Conservation (phyloP, 371 early-diverging fungal genomes). For the Rhizopus sp. region DNA sequence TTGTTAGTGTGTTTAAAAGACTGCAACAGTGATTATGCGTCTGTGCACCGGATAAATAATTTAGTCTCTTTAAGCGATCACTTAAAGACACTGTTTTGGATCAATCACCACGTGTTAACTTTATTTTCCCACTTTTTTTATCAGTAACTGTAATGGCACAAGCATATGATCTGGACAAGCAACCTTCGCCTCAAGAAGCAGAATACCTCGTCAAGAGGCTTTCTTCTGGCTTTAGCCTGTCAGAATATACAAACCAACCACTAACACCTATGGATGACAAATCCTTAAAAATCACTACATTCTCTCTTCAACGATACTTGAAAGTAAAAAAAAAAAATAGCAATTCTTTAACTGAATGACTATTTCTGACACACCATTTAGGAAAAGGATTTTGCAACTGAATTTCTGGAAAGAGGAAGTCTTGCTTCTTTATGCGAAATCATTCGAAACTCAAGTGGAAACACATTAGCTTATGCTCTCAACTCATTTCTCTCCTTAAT, state of each 20-base stretch:
- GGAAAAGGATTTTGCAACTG: conserved; percentile 77
- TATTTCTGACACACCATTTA: conserved; percentile 14
- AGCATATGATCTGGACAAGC: conserved; percentile 33
- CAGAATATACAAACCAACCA: conserved; percentile 18
- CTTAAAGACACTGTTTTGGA: background rate
- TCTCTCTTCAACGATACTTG: conserved; percentile 65
- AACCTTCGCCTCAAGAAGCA: conserved; percentile 46
- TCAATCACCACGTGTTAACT: background rate
- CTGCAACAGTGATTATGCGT: background rate
- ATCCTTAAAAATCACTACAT: conserved; percentile 63
- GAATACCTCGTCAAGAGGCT: conserved; percentile 44
- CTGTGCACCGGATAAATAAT: background rate
- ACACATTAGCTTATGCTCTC: conserved; percentile 75
- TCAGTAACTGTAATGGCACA: conserved; percentile 14
- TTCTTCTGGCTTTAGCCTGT: conserved; percentile 33
- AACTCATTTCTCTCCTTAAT: conserved; percentile 66
- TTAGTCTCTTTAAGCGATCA: background rate
- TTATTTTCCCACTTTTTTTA: background rate
- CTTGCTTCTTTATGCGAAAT: conserved; percentile 62
- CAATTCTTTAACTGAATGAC: background rate
- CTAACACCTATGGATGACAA: conserved; percentile 52
- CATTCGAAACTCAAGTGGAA: conserved; percentile 60
- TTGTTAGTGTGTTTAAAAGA: too few relatives aligned
- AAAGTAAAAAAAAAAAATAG: conserved; percentile 47
- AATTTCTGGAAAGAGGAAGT: conserved; percentile 67